Evolutionary conservation across 306 rosid species (phyloP).

Genomic region (Leucaena leucocephala): DNA sequence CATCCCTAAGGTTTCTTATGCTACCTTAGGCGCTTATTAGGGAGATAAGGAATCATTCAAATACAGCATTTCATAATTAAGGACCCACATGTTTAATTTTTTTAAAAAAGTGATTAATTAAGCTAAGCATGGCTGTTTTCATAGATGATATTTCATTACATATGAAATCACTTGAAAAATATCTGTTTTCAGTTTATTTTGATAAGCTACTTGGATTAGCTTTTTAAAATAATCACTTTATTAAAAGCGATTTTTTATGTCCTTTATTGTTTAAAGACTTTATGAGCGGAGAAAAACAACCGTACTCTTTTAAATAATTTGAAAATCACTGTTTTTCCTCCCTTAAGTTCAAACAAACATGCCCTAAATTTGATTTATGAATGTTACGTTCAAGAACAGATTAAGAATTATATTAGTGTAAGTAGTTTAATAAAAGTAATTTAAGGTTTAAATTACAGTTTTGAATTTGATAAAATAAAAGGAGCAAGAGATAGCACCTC

Average conservation of each 20-base stretch:
- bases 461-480: conserved; percentile 33
- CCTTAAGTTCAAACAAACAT: neutral
- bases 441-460: conserved; percentile 26
- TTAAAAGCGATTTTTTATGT: too few relatives aligned
- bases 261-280: neutral
- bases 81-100: neutral
- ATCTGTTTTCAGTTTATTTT: too few relatives aligned
- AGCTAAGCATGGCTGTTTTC: neutral
- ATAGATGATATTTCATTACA: neutral
- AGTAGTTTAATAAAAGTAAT: conserved; percentile 9
- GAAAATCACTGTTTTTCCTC: neutral
- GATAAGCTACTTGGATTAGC: neutral
- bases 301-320: neutral
- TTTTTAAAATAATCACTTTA: too few relatives aligned
- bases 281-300: neutral
- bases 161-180: too few relatives aligned
- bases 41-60: conserved; percentile 16
- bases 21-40: conserved; percentile 3
- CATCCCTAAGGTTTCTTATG: conserved; percentile 19
- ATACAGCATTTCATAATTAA: neutral
- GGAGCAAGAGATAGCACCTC: conserved; percentile 52
- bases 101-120: too few relatives aligned
- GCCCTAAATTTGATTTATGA: conserved; percentile 15
- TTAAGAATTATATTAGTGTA: conserved; percentile 9
- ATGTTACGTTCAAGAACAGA: neutral